A percentile compares a stretch with the other conserved stretches of the same genome.
Conservation (phyloP, 345 rosid genomes). For the Arabidopsis thaliana region TAIR10.1 NC_003071.7:17495001-17495500, state of each 20-base stretch:
- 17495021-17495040: conserved; percentile 29
- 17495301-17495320: neutral
- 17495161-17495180: conserved; percentile 4
- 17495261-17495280: neutral
- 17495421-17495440: too few species aligned
- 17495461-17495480: neutral
- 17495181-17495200: conserved; percentile 29
- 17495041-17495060: conserved; percentile 32
- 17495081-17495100: conserved; percentile 38
- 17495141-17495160: conserved; percentile 12
- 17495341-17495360: neutral
- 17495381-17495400: too few species aligned
- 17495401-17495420: too few species aligned
- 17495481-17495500: conserved; percentile 9
- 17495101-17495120: conserved; percentile 13
- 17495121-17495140: conserved; percentile 36
- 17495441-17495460: too few species aligned
- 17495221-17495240: neutral
- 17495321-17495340: neutral
- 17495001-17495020: conserved; percentile 38
- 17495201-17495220: neutral
- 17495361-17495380: too few species aligned
- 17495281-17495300: neutral
- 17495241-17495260: neutral
- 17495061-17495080: conserved; percentile 33